Conservation (phyloP, 2,329 filamentous ascomycete species). For the Fonsecaea multimorphosa region DNA sequence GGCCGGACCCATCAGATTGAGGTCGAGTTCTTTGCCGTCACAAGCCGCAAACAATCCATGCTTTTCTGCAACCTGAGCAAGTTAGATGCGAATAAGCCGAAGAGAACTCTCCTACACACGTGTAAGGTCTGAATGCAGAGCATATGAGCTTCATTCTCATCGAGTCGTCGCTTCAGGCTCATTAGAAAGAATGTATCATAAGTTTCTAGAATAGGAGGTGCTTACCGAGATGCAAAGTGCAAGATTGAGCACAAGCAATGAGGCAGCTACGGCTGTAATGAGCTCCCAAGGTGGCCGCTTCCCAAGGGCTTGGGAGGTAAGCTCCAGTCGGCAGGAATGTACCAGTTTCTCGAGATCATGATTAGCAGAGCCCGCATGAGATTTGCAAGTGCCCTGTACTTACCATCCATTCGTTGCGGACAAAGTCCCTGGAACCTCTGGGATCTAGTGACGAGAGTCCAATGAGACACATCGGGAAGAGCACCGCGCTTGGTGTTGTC, state of each 20-base stretch:
- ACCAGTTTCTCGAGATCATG: constrained; percentile 11
- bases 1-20: background rate
- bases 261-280: constrained; percentile 6
- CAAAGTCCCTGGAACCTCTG: constrained; percentile 1
- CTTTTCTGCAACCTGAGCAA: constrained; percentile 5
- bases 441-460: constrained; percentile 18
- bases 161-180: background rate
- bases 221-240: constrained; percentile 9
- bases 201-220: background rate
- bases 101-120: background rate
- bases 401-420: constrained; percentile 4
- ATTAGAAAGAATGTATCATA: background rate
- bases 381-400: background rate
- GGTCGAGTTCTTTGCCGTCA: constrained; percentile 2
- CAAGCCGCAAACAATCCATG: constrained; percentile 20
- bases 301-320: constrained; percentile 20
- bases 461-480: constrained; percentile 24
- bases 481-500: constrained; percentile 13
- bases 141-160: constrained; percentile 20
- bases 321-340: constrained; percentile 15
- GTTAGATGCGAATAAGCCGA: background rate
- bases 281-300: constrained; percentile 11
- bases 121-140: constrained; percentile 17
- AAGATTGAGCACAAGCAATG: constrained; percentile 18
- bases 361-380: background rate